These are phyloP conservation scores for Paxillus rubicundulus DNA, from an alignment of 768 basidiomycete genomes.

Conservation along the genomic window DNA sequence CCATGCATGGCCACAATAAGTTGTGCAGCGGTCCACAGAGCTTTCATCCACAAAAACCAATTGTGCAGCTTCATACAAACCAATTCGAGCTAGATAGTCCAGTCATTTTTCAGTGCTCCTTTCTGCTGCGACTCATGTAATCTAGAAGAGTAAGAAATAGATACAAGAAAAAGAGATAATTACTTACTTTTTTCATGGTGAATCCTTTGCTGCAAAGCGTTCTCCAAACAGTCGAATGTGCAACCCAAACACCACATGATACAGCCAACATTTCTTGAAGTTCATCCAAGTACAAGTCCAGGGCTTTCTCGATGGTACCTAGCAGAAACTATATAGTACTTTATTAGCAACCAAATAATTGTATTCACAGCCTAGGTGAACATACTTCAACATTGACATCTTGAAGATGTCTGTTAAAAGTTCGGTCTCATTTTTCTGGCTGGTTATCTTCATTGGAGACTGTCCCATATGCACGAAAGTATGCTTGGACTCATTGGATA, in stretches of 20 bases:
- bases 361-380: not conserved
- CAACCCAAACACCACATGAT: too few relatives aligned
- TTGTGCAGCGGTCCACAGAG: conserved; percentile 26
- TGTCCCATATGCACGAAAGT: not conserved
- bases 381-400: not conserved
- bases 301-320: not conserved
- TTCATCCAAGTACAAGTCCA: not conserved
- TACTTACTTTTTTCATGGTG: conserved; percentile 6
- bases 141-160: not conserved
- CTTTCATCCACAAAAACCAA: conserved; percentile 30
- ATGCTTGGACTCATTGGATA: not conserved
- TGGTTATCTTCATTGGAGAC: not conserved
- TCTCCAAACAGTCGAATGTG: too few relatives aligned
- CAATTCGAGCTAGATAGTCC: not conserved
- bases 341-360: not conserved
- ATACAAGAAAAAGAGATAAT: not conserved
- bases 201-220: not conserved
- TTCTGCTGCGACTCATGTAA: not conserved
- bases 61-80: conserved; percentile 7
- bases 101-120: not conserved
- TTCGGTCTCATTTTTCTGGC: not conserved
- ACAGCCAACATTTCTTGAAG: too few relatives aligned
- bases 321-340: not conserved
- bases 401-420: not conserved
- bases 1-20: conserved; percentile 10